These are phyloP conservation scores for Turnera subulata DNA, from an alignment of 345 rosid genomes.

Conservation along the genomic window DNA sequence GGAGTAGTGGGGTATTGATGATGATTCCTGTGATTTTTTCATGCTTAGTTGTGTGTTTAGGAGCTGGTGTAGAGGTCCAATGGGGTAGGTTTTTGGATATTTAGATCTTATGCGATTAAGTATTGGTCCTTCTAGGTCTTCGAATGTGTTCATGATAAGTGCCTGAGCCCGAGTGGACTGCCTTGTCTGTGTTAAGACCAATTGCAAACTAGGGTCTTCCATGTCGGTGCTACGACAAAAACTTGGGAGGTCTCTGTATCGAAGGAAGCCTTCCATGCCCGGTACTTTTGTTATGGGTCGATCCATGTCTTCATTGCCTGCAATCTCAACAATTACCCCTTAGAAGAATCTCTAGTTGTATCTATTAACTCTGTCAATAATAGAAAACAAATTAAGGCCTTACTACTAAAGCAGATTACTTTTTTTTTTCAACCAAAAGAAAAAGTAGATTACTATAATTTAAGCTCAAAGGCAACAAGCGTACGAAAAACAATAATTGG, in stretches of 20 bases:
- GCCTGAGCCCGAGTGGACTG: slow-evolving; percentile 30
- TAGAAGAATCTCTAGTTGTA: too few species aligned
- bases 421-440: too few species aligned
- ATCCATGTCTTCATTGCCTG: slow-evolving; percentile 48
- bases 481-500: too few species aligned
- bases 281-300: slow-evolving; percentile 28
- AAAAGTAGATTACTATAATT: too few species aligned
- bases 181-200: slow-evolving; percentile 24
- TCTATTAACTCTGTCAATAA: too few species aligned
- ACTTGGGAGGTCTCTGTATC: slow-evolving; percentile 51
- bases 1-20: slow-evolving; percentile 1
- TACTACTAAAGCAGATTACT: neutral
- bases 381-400: too few species aligned
- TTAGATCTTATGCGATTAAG: slow-evolving; percentile 36
- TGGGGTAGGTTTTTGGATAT: slow-evolving; percentile 37
- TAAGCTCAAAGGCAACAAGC: too few species aligned
- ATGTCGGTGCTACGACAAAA: slow-evolving; percentile 31
- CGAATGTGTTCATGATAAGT: slow-evolving; percentile 63
- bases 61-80: slow-evolving; percentile 54
- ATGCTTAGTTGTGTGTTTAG: slow-evolving; percentile 22
- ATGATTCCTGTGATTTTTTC: neutral
- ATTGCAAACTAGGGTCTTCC: slow-evolving; percentile 10
- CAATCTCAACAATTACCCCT: slow-evolving; percentile 3
- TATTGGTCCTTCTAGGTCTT: slow-evolving; percentile 52
- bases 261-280: slow-evolving; percentile 42